A percentile compares a stretch with the other conserved stretches of the same genome.
These are phyloP conservation scores for Pyrenophora graminea DNA, from an alignment of 2,329 filamentous ascomycete species.

Conservation along the genomic window DNA sequence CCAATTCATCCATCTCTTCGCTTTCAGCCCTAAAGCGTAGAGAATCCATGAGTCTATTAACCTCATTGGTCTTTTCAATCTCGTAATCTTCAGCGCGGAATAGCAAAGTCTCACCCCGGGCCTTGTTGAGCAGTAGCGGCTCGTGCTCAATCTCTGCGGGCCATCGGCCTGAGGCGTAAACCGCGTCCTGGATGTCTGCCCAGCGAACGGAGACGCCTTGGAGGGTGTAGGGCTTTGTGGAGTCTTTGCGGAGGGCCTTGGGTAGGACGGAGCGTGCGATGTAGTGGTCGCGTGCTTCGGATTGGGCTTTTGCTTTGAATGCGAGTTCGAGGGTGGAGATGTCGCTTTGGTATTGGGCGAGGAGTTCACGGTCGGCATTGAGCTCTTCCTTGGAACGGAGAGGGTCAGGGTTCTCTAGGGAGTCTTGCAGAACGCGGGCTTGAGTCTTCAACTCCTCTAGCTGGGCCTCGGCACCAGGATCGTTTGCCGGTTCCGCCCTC, in stretches of 20 bases:
- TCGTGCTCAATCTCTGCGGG: slow-evolving; percentile 31
- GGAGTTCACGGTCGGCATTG: slow-evolving; percentile 15
- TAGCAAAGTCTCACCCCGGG: slow-evolving; percentile 14
- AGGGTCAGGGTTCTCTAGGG: slow-evolving; percentile 22
- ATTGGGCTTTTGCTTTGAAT: slow-evolving; percentile 26
- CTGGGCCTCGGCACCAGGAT: slow-evolving; percentile 24
- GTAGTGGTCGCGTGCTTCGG: slow-evolving; percentile 21
- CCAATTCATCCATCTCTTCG: background rate
- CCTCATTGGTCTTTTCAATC: slow-evolving; percentile 23
- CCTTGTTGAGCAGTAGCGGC: slow-evolving; percentile 18
- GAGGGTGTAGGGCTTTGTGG: slow-evolving; percentile 30
- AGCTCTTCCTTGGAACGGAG: slow-evolving; percentile 15
- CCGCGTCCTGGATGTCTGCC: slow-evolving; percentile 41
- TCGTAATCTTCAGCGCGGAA: slow-evolving; percentile 29
- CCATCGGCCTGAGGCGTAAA: slow-evolving; percentile 31
- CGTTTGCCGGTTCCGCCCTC: slow-evolving; percentile 26
- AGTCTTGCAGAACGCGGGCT: slow-evolving; percentile 12
- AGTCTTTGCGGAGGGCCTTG: slow-evolving; percentile 17
- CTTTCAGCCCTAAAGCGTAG: slow-evolving; percentile 8
- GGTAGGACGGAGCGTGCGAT: slow-evolving; percentile 34
- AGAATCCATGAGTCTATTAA: slow-evolving; percentile 15
- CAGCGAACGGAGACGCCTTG: slow-evolving; percentile 38
- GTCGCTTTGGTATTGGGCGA: slow-evolving; percentile 17
- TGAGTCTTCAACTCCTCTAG: slow-evolving; percentile 21
- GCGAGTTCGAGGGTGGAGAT: slow-evolving; percentile 27